Conservation (phyloP, 163 green algal species). For the Volvox carteri region DNA sequence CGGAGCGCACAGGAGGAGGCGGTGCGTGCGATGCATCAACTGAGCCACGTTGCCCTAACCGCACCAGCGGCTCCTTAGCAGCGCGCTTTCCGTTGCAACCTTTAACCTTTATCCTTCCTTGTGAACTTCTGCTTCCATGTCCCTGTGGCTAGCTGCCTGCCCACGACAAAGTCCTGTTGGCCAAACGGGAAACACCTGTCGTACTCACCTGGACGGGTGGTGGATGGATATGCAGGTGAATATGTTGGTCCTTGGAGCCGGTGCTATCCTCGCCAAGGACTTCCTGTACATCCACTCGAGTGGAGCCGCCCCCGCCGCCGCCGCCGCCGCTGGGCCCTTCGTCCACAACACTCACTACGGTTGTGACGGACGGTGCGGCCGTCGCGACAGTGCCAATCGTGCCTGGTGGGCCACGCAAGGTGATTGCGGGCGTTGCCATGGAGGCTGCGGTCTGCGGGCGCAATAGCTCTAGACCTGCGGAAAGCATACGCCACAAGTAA, state of each 20-base stretch:
- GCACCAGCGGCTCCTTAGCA: no score
- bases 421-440: constrained; percentile 34
- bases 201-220: constrained; percentile 9
- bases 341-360: constrained; percentile 13
- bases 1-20: no score
- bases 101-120: no score
- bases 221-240: constrained; percentile 54
- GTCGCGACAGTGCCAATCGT: not conserved
- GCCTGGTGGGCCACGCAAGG: not conserved
- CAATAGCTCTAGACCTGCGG: no score
- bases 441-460: not conserved
- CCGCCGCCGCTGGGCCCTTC: not conserved
- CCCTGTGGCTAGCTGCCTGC: no score
- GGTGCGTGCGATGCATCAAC: no score
- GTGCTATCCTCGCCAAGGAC: constrained; percentile 14
- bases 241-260: constrained; percentile 50
- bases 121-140: no score
- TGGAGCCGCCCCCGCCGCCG: not conserved
- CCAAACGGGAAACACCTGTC: no score
- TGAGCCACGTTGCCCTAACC: no score
- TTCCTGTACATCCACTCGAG: constrained; percentile 43
- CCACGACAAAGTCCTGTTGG: no score
- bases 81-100: no score
- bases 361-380: not conserved
- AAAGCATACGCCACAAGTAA: no score